A percentile compares a stretch with the other conserved stretches of the same genome.
These are phyloP conservation scores for Holtermanniella nyarrowii DNA, from an alignment of 768 basidiomycete genomes.

Conservation along the genomic window DNA sequence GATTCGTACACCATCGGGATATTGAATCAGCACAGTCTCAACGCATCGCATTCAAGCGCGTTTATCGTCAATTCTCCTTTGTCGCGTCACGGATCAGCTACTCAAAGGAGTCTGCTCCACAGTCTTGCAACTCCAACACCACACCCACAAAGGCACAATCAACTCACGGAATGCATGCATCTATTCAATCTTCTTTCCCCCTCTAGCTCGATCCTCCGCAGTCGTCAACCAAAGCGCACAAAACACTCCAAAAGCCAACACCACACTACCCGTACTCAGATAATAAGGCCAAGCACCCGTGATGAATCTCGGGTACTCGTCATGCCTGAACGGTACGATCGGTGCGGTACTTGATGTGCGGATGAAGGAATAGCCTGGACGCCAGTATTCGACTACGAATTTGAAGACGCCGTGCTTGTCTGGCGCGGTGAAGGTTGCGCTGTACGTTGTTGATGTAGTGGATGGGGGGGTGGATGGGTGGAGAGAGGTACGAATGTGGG, in stretches of 20 bases:
- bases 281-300: constrained; percentile 96
- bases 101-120: no score
- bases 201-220: constrained; percentile 51
- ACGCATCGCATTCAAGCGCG: no score
- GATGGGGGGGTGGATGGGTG: constrained; percentile 43
- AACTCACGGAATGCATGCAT: background rate
- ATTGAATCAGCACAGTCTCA: no score
- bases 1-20: no score
- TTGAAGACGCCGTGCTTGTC: constrained; percentile 98
- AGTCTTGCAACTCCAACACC: no score
- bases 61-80: no score
- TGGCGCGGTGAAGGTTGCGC: constrained; percentile 75
- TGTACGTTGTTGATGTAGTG: constrained; percentile 46
- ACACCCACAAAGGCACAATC: no score
- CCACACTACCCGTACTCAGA: constrained; percentile 76
- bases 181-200: constrained; percentile 47
- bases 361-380: constrained; percentile 76
- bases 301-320: constrained; percentile 90
- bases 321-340: constrained; percentile 85
- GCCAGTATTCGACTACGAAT: constrained; percentile 80
- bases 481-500: constrained; percentile 77
- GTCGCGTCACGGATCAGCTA: no score
- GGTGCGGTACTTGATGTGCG: constrained; percentile 65
- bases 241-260: constrained; percentile 74
- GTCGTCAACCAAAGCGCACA: constrained; percentile 68